phyloP scores from a whole-genome alignment of 331 rosid species.

The Acacia pycnantha region DNA sequence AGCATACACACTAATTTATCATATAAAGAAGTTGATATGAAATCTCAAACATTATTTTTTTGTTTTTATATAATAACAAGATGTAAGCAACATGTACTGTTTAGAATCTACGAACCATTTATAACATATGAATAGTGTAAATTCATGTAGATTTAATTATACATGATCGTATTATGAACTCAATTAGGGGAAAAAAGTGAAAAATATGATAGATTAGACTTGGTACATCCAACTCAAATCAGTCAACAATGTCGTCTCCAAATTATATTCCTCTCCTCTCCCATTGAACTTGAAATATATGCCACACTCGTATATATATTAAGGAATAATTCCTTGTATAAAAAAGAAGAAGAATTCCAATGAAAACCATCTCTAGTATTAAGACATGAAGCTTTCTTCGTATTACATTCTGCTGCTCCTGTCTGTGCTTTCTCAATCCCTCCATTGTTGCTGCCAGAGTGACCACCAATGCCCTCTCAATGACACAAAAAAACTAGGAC shows the following conservation, averaged over 20 bases:
- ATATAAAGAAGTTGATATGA: no score
- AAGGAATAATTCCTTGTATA: no score
- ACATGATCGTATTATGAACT: neutral
- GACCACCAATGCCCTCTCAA: conserved; percentile 28
- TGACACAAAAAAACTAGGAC: neutral
- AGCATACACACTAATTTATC: no score
- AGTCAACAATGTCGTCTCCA: neutral
- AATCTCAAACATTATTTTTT: no score
- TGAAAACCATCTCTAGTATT: conserved; percentile 16
- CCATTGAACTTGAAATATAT: neutral
- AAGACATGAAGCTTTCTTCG: conserved; percentile 33
- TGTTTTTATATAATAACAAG: neutral
- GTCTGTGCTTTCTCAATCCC: conserved; percentile 26
- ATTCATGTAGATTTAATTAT: no score
- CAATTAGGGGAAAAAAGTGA: neutral
- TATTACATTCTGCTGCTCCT: conserved; percentile 12
- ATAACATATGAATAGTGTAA: neutral
- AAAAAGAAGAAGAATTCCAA: neutral
- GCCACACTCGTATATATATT: neutral
- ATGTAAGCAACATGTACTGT: neutral
- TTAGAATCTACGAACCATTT: no score
- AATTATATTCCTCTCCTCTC: neutral
- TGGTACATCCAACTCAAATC: neutral
- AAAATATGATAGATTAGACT: neutral
- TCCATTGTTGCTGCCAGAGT: conserved; percentile 40